A percentile compares a stretch with the other conserved stretches of the same genome.
Evolutionary conservation across 2,329 filamentous ascomycete genomes (phyloP).

Genomic region (Albophoma yamanashiensis): DNA sequence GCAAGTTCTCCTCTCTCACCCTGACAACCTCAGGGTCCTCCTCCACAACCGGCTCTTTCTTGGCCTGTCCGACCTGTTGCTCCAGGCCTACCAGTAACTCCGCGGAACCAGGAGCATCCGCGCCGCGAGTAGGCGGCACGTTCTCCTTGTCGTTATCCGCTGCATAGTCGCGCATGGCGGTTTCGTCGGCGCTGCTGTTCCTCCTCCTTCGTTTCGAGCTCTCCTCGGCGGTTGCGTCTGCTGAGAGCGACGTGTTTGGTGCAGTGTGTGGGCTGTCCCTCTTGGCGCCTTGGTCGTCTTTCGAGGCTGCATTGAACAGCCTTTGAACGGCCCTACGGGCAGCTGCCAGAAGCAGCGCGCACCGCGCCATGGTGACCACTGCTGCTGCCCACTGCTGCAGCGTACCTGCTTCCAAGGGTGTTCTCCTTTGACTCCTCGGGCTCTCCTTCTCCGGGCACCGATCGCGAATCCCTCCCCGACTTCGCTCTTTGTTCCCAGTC

Average conservation of each 20-base stretch:
- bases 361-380: background rate
- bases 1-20: slow-evolving; percentile 23
- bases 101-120: background rate
- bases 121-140: background rate
- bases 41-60: background rate
- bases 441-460: background rate
- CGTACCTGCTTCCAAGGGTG: background rate
- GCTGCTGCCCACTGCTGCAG: background rate
- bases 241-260: background rate
- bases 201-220: background rate
- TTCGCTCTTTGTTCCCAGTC: background rate
- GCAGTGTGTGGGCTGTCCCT: background rate
- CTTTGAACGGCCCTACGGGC: background rate
- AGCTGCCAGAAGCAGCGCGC: background rate
- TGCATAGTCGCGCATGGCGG: background rate
- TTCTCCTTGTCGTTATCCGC: background rate
- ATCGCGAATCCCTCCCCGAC: background rate
- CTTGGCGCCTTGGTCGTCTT: background rate
- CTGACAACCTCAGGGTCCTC: slow-evolving; percentile 18
- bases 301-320: background rate
- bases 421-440: background rate
- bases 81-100: background rate
- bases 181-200: background rate
- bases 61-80: background rate
- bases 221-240: background rate